These are phyloP conservation scores for Trichoderma virens DNA, from an alignment of 495 filamentous ascomycete genomes.

Conservation along the genomic window DNA sequence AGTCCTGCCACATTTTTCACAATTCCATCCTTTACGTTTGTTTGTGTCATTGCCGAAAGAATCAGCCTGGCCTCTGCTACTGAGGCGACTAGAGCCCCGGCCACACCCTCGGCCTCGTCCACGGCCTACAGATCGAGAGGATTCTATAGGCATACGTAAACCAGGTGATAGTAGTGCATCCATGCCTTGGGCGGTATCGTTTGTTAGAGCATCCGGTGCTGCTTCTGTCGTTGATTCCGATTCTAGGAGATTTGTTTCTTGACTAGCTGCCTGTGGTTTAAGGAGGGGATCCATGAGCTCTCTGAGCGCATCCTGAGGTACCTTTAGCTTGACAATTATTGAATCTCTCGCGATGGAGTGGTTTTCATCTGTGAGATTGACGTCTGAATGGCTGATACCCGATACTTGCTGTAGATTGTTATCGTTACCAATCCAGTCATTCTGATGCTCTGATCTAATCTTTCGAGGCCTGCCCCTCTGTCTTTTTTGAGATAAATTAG, in stretches of 20 bases:
- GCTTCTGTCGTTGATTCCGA: not conserved
- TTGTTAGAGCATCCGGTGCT: not conserved
- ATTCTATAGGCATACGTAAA: not conserved
- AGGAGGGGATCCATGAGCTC: not conserved
- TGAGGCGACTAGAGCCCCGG: conserved; percentile 16
- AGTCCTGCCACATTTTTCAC: conserved; percentile 37
- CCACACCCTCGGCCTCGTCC: conserved; percentile 10
- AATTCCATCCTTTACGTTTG: conserved; percentile 26
- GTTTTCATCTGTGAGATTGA: not conserved
- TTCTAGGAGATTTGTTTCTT: not conserved
- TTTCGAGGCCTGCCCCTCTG: conserved; percentile 1
- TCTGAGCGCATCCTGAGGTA: not conserved
- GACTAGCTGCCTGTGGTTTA: not conserved
- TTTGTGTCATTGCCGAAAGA: conserved; percentile 8
- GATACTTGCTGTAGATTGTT: not conserved
- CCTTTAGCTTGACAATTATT: not conserved
- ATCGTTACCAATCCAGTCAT: not conserved
- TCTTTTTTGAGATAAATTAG: not conserved
- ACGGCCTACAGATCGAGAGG: not conserved
- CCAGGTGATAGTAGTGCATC: not conserved
- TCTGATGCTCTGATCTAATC: not conserved
- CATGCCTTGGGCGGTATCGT: not conserved
- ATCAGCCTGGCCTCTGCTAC: conserved; percentile 6
- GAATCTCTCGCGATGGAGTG: not conserved
- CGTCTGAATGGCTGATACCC: not conserved